These are phyloP conservation scores for Corinectria fuckeliana DNA, from an alignment of 2,329 filamentous ascomycete species.

Conservation along the genomic window DNA sequence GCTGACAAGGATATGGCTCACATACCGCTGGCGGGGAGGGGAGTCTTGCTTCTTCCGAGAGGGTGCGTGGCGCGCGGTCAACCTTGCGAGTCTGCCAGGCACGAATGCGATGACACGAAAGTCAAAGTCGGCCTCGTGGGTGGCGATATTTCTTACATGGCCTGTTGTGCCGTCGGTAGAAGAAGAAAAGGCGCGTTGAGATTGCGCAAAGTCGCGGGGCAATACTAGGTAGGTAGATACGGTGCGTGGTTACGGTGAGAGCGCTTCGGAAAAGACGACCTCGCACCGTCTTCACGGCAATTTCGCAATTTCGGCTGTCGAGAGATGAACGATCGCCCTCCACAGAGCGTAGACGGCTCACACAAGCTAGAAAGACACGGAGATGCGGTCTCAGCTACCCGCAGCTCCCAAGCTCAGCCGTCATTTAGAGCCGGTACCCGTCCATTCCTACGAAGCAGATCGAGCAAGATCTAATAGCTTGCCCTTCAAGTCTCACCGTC, in stretches of 20 bases:
- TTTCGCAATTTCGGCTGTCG: background rate
- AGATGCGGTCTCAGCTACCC: too few species aligned
- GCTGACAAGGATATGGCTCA: conserved; percentile 28
- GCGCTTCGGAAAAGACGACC: background rate
- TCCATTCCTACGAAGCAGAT: conserved; percentile 11
- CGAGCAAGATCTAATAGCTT: background rate
- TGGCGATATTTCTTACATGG: too few species aligned
- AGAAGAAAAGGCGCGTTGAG: background rate
- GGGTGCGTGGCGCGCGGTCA: too few species aligned
- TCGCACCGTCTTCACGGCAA: background rate
- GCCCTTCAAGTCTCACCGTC: background rate
- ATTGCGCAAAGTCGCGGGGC: background rate
- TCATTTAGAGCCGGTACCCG: background rate
- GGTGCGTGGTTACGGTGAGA: background rate
- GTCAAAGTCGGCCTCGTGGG: too few species aligned
- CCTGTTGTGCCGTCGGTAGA: background rate
- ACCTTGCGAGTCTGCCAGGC: too few species aligned
- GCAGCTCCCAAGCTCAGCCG: background rate
- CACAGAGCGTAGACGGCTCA: too few species aligned
- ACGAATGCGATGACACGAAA: too few species aligned
- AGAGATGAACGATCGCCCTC: background rate
- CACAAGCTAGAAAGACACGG: too few species aligned
- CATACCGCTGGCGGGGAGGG: conserved; percentile 20
- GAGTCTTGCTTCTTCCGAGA: background rate
- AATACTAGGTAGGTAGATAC: background rate